Evolutionary conservation across 768 basidiomycete genomes (phyloP), one percentile per base, ranked within the genome.

Genomic region (Brasilioporus rufonigricans): DNA sequence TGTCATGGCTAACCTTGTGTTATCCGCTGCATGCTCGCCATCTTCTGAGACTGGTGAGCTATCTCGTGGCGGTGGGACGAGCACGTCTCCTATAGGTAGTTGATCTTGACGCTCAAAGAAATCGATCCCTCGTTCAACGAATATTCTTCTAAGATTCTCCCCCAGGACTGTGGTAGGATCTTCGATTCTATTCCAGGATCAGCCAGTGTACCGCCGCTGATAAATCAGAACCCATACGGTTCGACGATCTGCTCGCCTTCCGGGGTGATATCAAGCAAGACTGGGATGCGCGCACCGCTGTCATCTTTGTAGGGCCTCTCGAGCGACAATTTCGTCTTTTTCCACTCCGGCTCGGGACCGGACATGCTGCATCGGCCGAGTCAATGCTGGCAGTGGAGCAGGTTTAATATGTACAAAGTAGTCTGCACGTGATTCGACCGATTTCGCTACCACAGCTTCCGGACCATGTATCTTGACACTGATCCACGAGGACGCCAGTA

Each of bases 271-370:
- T 93, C 90, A 26, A 79, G 71, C 27, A 93, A 71, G 6, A 76
- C 74, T 24, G 82, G 86, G 27, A 92, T 81, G 10, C 65, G 76
- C 43, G 80, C 74, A 9, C 87, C 89, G 35, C 78, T 71, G 60
- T 93, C 90, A 63, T 91, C 86, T 68, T 86, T 91, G 74, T 91
- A 91, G 0, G 88, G 89, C 36, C 83, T 76, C 65, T 93, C 91
- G 31, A 93, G 77, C 2, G 89, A 85, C 11, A 92, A 73, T 56
- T 73, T 85, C 35, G 85, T 73, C 58, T 78, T 78, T 64, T 80
- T 84, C 81, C 84, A 87, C 10, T 74, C 65, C 12, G 76, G 76
- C 48, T 75, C 64, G 39, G 39, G n/a, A 36, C 55, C 64, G 59
- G 69, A 67, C 61, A 59, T 61, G 29, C 10, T 21, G 41, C 24